Conservation (phyloP, 805 yeast species). For the Priceomyces carsonii region DNA sequence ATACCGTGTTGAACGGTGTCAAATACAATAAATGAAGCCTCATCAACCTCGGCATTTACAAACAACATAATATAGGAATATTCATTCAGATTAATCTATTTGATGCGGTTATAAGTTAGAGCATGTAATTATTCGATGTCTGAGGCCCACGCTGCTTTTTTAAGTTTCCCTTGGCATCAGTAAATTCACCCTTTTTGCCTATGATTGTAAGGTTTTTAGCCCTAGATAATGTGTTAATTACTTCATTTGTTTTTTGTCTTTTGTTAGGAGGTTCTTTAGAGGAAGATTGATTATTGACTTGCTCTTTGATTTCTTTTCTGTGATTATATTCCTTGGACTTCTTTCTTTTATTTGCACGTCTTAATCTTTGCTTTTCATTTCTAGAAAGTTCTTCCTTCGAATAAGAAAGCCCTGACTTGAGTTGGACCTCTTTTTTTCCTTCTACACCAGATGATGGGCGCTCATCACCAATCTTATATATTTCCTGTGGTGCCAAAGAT, state of each 20-base stretch:
- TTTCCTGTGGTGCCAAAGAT: constrained; percentile 92
- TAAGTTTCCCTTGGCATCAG: constrained; percentile 69
- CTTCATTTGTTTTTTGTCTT: constrained; percentile 59
- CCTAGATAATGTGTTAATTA: constrained; percentile 67
- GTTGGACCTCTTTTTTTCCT: constrained; percentile 55
- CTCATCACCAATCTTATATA: constrained; percentile 59
- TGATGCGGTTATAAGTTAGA: constrained; percentile 17
- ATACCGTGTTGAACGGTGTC: too few species aligned
- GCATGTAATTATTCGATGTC: constrained; percentile 28
- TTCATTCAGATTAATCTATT: too few species aligned
- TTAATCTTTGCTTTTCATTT: constrained; percentile 82
- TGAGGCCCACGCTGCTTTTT: constrained; percentile 44
- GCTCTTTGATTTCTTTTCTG: constrained; percentile 27
- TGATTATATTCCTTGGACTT: constrained; percentile 56
- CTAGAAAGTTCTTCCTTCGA: constrained; percentile 79
- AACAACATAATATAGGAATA: too few species aligned
- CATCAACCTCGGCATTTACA: too few species aligned
- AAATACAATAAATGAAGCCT: too few species aligned
- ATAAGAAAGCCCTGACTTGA: constrained; percentile 77
- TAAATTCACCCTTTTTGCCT: constrained; percentile 72
- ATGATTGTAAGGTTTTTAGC: constrained; percentile 79
- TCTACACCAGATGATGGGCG: constrained; percentile 28
- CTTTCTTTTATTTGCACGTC: constrained; percentile 85
- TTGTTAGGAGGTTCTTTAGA: constrained; percentile 29
- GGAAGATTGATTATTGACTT: constrained; percentile 20